These are phyloP conservation scores for Zoysia pacifica DNA, from an alignment of 176 grass and related monocot species.

Conservation along the genomic window DNA sequence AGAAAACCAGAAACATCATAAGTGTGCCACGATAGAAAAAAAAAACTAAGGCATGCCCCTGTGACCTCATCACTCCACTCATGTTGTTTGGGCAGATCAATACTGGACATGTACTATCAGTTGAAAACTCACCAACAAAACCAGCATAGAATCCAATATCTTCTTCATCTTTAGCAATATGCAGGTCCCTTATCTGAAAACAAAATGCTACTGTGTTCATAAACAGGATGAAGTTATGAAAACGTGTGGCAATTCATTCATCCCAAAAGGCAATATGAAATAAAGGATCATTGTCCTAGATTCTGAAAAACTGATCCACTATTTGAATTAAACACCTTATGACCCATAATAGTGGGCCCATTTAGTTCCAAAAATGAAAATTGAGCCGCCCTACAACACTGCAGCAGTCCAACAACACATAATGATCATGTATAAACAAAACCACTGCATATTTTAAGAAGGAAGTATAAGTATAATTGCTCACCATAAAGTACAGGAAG, in stretches of 20 bases:
- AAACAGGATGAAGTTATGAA: background rate
- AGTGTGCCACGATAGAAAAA: background rate
- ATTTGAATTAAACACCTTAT: too few relatives aligned
- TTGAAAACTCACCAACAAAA: slow-evolving; percentile 61
- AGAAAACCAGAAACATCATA: slow-evolving; percentile 29
- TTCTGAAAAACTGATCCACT: too few relatives aligned
- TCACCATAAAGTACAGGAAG: too few relatives aligned
- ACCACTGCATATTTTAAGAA: too few relatives aligned
- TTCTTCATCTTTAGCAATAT: slow-evolving; percentile 64
- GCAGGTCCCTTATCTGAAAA: slow-evolving; percentile 61
- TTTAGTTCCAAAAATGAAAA: too few relatives aligned
- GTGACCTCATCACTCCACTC: background rate
- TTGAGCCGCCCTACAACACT: too few relatives aligned
- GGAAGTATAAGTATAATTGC: too few relatives aligned
- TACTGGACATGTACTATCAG: slow-evolving; percentile 6
- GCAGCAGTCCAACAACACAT: too few relatives aligned
- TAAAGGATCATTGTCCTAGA: too few relatives aligned
- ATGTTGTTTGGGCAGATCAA: slow-evolving; percentile 19
- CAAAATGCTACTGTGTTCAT: background rate
- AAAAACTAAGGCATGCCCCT: background rate
- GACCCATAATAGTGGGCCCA: too few relatives aligned
- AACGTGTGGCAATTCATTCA: background rate
- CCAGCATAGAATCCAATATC: slow-evolving; percentile 85
- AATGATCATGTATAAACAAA: too few relatives aligned
- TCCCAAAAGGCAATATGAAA: background rate